These are phyloP conservation scores for Pseudisothecium myosuroides DNA, from an alignment of 225 moss, liverwort and hornwort species.

Conservation along the genomic window DNA sequence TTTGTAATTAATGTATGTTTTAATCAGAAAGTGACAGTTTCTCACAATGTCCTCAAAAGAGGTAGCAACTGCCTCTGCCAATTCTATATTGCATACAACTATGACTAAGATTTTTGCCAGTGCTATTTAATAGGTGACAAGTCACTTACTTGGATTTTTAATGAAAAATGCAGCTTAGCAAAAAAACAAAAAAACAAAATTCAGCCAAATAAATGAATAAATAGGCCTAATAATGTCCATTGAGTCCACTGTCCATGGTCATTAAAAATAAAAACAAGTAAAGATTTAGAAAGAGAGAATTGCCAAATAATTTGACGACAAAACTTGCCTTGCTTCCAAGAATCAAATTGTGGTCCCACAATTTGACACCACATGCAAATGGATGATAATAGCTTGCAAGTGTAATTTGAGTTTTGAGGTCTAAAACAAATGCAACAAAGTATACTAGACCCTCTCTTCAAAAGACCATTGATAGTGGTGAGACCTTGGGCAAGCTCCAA, in stretches of 20 bases:
- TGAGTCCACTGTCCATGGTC: accelerated
- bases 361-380: background rate
- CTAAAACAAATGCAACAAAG: background rate
- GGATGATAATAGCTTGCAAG: background rate
- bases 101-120: accelerated
- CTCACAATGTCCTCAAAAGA: too few relatives aligned
- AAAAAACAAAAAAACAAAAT: background rate
- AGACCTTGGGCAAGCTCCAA: background rate
- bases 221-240: background rate
- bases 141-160: background rate
- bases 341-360: accelerated
- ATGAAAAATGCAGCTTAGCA: accelerated
- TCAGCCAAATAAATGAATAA: background rate
- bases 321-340: background rate
- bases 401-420: background rate
- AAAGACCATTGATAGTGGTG: background rate
- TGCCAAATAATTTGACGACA: background rate
- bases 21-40: too few relatives aligned
- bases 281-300: accelerated
- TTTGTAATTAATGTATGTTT: too few relatives aligned
- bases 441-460: accelerated
- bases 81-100: background rate
- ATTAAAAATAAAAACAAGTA: background rate
- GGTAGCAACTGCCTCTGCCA: too few relatives aligned
- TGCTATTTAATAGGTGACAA: background rate